These are phyloP conservation scores for Solanum chaucha DNA, from an alignment of 257 asterid species.

Conservation along the genomic window DNA sequence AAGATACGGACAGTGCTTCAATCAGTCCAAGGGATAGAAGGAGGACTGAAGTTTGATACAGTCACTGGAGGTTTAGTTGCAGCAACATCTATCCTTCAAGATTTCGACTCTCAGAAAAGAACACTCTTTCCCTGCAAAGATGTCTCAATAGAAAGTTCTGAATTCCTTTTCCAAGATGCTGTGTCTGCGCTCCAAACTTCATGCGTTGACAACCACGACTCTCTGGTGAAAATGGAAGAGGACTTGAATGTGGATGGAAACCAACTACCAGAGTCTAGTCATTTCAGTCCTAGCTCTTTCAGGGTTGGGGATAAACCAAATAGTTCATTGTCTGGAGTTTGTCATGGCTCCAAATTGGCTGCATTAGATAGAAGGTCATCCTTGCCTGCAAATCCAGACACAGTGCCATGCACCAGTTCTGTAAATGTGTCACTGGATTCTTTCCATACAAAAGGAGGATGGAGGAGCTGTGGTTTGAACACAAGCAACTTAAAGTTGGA, in stretches of 20 bases:
- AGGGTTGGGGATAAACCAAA: conserved; percentile 3
- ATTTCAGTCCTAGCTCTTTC: neutral
- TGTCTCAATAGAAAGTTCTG: conserved; percentile 5
- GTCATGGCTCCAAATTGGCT: conserved; percentile 19
- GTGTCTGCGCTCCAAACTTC: conserved; percentile 12
- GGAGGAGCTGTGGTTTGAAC: conserved; percentile 1
- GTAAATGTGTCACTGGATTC: conserved; percentile 21
- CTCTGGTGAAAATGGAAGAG: conserved; percentile 51
- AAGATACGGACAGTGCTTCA: conserved; percentile 64
- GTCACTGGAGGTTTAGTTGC: conserved; percentile 40
- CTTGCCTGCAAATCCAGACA: conserved; percentile 12
- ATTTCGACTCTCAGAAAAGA: conserved; percentile 18
- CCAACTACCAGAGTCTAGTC: conserved; percentile 4
- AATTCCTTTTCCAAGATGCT: conserved; percentile 11
- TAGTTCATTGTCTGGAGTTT: conserved; percentile 1
- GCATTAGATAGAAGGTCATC: conserved; percentile 15
- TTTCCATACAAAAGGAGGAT: conserved; percentile 8
- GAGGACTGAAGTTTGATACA: conserved; percentile 61
- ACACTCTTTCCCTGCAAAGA: conserved; percentile 8
- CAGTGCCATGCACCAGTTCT: conserved; percentile 20
- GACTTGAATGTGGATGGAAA: conserved; percentile 19
- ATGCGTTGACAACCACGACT: conserved; percentile 14
- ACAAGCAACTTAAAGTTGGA: conserved; percentile 4
- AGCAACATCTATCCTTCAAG: conserved; percentile 29
- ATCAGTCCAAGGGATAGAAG: conserved; percentile 80